A percentile compares a stretch with the other conserved stretches of the same genome.
phyloP scores from a whole-genome alignment of 169 alveolate species.

The Eimeria acervulina region DNA sequence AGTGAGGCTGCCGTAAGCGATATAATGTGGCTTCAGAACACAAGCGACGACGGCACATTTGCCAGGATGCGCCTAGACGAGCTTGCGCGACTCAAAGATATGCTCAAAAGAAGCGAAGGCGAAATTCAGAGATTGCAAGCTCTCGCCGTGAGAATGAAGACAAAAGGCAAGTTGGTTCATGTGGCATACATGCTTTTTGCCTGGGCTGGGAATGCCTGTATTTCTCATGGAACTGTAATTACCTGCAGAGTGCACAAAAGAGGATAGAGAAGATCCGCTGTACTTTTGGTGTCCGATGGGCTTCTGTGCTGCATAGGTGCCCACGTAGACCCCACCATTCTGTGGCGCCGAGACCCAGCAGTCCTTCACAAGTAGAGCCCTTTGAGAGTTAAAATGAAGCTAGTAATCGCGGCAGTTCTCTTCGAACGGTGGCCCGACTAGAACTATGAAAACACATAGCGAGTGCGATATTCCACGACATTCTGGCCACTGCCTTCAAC shows the following conservation, averaged over 20 bases:
- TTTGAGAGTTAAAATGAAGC: background rate
- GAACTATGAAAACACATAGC: background rate
- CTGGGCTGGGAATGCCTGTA: background rate
- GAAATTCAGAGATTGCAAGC: constrained; percentile 44
- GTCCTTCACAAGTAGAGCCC: background rate
- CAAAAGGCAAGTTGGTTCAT: constrained; percentile 52
- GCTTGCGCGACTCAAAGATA: constrained; percentile 37
- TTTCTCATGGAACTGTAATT: background rate
- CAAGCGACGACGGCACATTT: constrained; percentile 61
- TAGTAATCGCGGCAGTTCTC: background rate
- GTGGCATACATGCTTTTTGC: background rate
- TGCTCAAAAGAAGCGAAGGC: background rate
- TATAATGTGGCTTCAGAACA: constrained; percentile 18
- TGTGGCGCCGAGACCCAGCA: constrained; percentile 52
- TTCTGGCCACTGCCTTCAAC: background rate
- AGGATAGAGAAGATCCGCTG: background rate
- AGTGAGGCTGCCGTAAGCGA: background rate
- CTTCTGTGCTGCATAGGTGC: constrained; percentile 13
- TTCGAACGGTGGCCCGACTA: background rate
- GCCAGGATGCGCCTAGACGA: constrained; percentile 49
- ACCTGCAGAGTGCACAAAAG: background rate
- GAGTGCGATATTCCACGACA: background rate
- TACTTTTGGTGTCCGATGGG: background rate
- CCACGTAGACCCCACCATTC: constrained; percentile 30
- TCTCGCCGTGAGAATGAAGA: constrained; percentile 6